phyloP scores from a whole-genome alignment of 2,329 filamentous ascomycete species.

The Fusarium fujikuroi region DNA sequence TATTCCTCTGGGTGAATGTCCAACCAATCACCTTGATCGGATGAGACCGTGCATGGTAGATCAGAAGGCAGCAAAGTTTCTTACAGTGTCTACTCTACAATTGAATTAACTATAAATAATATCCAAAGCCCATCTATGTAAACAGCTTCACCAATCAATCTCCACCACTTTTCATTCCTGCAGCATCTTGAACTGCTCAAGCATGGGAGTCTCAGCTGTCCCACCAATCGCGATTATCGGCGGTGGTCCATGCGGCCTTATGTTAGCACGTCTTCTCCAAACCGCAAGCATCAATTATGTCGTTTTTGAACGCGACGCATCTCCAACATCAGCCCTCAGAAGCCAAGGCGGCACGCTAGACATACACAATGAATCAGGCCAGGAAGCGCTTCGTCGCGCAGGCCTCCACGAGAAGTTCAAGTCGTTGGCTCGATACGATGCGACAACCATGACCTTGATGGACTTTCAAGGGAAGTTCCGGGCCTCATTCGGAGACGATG shows the following conservation, averaged over 20 bases:
- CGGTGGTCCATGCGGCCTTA: constrained; percentile 1
- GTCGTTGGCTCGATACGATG: neutral
- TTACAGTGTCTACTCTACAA: fast-evolving
- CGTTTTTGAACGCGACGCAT: neutral
- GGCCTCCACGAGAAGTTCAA: neutral
- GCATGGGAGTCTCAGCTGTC: neutral
- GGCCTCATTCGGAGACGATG: neutral
- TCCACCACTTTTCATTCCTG: neutral
- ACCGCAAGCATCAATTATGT: neutral
- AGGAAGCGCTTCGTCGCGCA: constrained; percentile 1
- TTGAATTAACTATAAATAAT: neutral
- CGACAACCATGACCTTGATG: constrained; percentile 1
- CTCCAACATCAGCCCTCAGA: neutral
- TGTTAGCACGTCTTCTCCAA: neutral
- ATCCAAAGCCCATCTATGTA: fast-evolving
- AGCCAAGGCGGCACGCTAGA: constrained; percentile 1
- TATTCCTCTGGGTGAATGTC: fast-evolving
- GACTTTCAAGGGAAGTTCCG: neutral
- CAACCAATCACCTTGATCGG: fast-evolving
- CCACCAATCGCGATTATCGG: constrained; percentile 3
- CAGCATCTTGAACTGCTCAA: fast-evolving
- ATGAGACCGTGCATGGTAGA: no score
- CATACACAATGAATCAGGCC: neutral
- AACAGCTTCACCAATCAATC: no score
- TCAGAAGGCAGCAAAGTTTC: neutral